Evolutionary conservation across 1,284 basidiomycete genomes (phyloP), one percentile per base, ranked within the genome.

Genomic region (Apiotrichum domesticum): DNA sequence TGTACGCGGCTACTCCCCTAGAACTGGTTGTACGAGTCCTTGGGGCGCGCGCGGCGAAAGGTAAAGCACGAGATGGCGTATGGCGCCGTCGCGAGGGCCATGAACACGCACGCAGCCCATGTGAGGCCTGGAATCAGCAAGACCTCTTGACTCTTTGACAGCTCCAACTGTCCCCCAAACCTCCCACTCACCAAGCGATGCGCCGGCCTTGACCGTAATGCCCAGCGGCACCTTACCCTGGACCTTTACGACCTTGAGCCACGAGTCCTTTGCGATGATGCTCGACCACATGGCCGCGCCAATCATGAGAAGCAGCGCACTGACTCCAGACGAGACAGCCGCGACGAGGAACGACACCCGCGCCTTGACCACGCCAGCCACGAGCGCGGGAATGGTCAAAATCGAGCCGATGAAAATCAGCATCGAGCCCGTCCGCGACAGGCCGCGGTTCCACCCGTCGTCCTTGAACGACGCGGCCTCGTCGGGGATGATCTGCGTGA

Each of bases 241-340:
- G 7, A 73, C 70, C 52, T 71, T 66, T 52, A 73, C 66, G 33
- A 59, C 61, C 45, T 66, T 65, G 52, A 75, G 46, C 48, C 59
- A 69, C 10, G 62, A 54, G 62, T 74, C 68, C 59, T 75, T 74
- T 44, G 66, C 65, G 50, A 77, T 72, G 54, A 74, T 57, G 3
- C 70, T 68, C 10, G 74, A 74, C 75, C 75, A 78, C 45, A 76
- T 65, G 8, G 74, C 71, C 0, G 75, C 69, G 13, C 74, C 75
- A 44, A 74, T 57, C 61, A 74, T 62, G 35, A 77, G 62, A 21
- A 70, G 55, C 46, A 74, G 45, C 6, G 66, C 65, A 11, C 41
- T 51, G 42, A 66, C 6, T 46, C 67, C 68, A 46, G 76, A 43
- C 51, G 68, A 66, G 54, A 66, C 62, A 8, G 74, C 64, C 15